Base-by-base conservation (phyloP, 2,329 filamentous ascomycete species). In the Microcera coccophila region DNA sequence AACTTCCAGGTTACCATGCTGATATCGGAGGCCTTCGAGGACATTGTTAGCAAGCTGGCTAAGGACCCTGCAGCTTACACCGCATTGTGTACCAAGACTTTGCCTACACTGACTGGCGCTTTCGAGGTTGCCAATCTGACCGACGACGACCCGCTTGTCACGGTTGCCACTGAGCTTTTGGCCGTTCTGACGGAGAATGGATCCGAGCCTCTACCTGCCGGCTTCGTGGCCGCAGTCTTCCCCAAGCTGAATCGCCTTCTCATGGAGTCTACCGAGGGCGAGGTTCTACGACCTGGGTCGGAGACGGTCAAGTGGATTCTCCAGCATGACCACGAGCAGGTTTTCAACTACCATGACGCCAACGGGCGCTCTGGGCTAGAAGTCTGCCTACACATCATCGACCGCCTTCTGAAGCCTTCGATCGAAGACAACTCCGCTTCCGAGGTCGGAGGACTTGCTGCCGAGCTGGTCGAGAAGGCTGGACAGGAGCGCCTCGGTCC, bases 341-440 rank as follows among this genome's bases (percentile, higher is more conserved):
- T 97, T 32, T 85, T 97, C 55, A 80, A 78, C 50, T 98, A 90
- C 85, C 82, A 84, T 26, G 88, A 95, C 60, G 81, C 84, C 52
- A 80, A 76, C 34, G 86, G 87, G 31, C 88, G 89, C 57, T 86
- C 82, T 28, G 91, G 91, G 14, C 76, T 96, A 10, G 90, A 97
- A 64, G 84, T 95, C 21, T 88, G 89, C 45, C 78, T 98, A 36
- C 81, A 89, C 51, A 93, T 98, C 55, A 89, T 98, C 49, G 93
- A 96, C 63, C 87, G 91, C 36, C 78, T 98, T 4, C 78, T 98
- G 21, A 84, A 87, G 3, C 85, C 87, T 1, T 69, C 77, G 2
- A 84, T 97, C n/a, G 87, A 94, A 58, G 93, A 98, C 59, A 89
- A 91, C 58, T 87, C 90, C 15, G 93, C 91, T 4, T 88, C 90